These are phyloP conservation scores for Diaporthe australafricana DNA, from an alignment of 2,329 filamentous ascomycete species.

Conservation along the genomic window DNA sequence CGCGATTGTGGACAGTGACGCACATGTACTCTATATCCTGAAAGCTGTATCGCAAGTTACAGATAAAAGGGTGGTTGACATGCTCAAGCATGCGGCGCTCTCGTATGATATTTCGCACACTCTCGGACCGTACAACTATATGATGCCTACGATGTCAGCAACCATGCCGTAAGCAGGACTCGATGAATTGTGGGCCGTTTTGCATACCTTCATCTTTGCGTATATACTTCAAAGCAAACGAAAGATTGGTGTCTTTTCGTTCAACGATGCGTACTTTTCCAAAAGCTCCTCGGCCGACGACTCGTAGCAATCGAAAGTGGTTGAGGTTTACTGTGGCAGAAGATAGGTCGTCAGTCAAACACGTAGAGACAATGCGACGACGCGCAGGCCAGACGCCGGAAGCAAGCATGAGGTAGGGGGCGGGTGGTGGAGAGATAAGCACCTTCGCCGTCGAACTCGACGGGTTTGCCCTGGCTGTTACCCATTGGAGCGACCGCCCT, in stretches of 20 bases:
- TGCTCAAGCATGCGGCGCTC: conserved; percentile 98
- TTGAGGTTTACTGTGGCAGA: conserved; percentile 84
- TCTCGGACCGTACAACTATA: conserved; percentile 94
- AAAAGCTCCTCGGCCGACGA: conserved; percentile 97
- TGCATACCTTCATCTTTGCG: conserved; percentile 93
- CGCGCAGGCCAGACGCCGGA: conserved; percentile 12
- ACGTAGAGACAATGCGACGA: conserved; percentile 34
- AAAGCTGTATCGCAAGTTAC: conserved; percentile 98
- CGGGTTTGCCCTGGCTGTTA: conserved; percentile 93
- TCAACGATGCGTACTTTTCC: conserved; percentile 99
- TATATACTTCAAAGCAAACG: conserved; percentile 98
- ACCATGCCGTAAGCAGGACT: not conserved
- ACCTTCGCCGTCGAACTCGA: conserved; percentile 95
- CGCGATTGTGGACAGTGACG: conserved; percentile 48
- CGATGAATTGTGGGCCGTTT: not conserved
- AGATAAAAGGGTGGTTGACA: conserved; percentile 96
- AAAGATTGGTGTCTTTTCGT: conserved; percentile 92
- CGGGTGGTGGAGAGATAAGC: conserved; percentile 49
- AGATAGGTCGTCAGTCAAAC: conserved; percentile 34
- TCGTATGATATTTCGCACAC: conserved; percentile 96
- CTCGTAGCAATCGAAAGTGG: conserved; percentile 93
- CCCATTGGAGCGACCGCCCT: conserved; percentile 71
- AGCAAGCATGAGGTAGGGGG: not conserved
- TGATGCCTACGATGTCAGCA: conserved; percentile 34
- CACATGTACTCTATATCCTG: conserved; percentile 99